Evolutionary conservation across 768 basidiomycete genomes (phyloP).

Genomic region (Trametes coccinea): DNA sequence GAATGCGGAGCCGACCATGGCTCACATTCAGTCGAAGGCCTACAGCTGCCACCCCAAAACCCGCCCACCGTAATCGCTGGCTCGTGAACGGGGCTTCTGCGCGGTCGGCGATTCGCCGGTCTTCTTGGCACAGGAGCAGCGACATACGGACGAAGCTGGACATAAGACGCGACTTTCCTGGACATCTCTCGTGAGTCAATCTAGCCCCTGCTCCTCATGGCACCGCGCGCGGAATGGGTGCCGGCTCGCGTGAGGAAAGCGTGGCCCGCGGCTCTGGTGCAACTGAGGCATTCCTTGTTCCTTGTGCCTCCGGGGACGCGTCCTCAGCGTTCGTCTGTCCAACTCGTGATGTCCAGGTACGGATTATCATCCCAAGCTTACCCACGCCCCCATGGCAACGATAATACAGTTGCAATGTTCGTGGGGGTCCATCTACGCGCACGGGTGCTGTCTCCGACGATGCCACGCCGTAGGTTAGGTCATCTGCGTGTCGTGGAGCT

Average conservation of each 20-base stretch:
- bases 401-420: background rate
- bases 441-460: background rate
- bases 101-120: background rate
- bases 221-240: background rate
- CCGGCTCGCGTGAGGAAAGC: constrained; percentile 1
- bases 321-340: background rate
- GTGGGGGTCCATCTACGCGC: background rate
- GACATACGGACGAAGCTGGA: background rate
- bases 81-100: background rate
- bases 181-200: constrained; percentile 9
- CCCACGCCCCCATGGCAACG: constrained; percentile 5
- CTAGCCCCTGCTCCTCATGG: background rate
- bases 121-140: background rate
- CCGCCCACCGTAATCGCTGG: background rate
- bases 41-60: background rate
- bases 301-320: constrained; percentile 9
- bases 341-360: constrained; percentile 1
- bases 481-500: background rate
- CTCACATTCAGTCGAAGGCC: background rate
- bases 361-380: background rate
- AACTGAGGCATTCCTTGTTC: background rate
- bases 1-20: background rate
- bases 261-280: background rate
- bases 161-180: constrained; percentile 8
- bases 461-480: background rate